These are phyloP conservation scores for Corymbia calophylla DNA, from an alignment of 441 rosid genomes.

Conservation along the genomic window DNA sequence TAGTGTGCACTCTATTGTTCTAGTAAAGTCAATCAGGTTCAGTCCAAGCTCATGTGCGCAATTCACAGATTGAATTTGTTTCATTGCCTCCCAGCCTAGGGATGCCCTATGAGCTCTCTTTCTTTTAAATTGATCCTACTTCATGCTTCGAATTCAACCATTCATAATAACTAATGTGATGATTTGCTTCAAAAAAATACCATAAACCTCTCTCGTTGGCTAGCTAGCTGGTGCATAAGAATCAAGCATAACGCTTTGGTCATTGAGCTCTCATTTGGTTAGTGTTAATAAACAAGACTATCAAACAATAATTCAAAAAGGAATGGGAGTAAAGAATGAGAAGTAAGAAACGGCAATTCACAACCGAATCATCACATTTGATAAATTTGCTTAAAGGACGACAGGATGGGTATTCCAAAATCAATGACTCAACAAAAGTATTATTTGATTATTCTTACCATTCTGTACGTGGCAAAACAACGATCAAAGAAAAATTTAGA, in stretches of 20 bases:
- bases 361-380: background rate
- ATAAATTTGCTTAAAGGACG: background rate
- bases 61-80: background rate
- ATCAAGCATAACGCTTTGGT: background rate
- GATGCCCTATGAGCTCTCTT: background rate
- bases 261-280: background rate
- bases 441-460: background rate
- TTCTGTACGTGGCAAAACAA: background rate
- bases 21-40: background rate
- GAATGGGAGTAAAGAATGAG: background rate
- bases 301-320: background rate
- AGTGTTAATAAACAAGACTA: background rate
- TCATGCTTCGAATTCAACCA: background rate
- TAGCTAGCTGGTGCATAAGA: background rate
- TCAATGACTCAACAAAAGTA: background rate
- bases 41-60: background rate
- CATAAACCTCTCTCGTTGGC: background rate
- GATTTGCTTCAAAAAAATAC: background rate
- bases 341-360: background rate
- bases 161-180: background rate
- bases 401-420: background rate
- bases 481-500: background rate
- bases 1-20: background rate
- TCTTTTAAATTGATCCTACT: background rate
- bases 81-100: background rate